phyloP scores from a whole-genome alignment of 106 monocot genomes.

The Posidonia australis region DNA sequence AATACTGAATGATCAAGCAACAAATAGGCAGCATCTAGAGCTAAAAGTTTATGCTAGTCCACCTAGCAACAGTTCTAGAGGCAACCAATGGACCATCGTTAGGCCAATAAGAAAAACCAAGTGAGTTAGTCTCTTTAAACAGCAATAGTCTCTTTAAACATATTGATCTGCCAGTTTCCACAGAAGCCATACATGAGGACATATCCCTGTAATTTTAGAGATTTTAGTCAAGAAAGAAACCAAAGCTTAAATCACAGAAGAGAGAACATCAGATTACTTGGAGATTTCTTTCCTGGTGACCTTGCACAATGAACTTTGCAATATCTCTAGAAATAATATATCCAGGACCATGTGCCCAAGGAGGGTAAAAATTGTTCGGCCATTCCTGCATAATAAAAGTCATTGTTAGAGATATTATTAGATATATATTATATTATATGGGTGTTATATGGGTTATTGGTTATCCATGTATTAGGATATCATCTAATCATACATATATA shows the following conservation, averaged over 20 bases:
- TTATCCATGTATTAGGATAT: too few relatives aligned
- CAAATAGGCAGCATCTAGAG: too few relatives aligned
- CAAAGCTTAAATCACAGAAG: background rate
- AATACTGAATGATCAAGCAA: too few relatives aligned
- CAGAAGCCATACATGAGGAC: background rate
- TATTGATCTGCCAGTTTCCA: background rate
- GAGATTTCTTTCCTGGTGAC: slow-evolving; percentile 59
- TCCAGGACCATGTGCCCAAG: slow-evolving; percentile 99
- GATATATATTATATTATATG: too few relatives aligned
- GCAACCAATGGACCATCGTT: background rate
- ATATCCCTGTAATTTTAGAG: background rate
- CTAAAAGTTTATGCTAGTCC: too few relatives aligned
- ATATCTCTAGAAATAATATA: slow-evolving; percentile 84
- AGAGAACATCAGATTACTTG: slow-evolving; percentile 44
- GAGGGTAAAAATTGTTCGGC: slow-evolving; percentile 66
- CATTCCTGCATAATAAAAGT: slow-evolving; percentile 52
- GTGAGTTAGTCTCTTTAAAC: background rate
- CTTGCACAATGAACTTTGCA: slow-evolving; percentile 77
- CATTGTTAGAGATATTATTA: background rate
- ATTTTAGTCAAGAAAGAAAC: background rate
- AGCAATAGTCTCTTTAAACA: background rate
- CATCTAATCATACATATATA: too few relatives aligned
- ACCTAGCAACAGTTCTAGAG: background rate
- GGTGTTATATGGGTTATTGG: too few relatives aligned
- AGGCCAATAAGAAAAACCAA: too few relatives aligned